Conservation (phyloP, 1,139 yeast genomes). For the Sugiyamaella japonica region DNA sequence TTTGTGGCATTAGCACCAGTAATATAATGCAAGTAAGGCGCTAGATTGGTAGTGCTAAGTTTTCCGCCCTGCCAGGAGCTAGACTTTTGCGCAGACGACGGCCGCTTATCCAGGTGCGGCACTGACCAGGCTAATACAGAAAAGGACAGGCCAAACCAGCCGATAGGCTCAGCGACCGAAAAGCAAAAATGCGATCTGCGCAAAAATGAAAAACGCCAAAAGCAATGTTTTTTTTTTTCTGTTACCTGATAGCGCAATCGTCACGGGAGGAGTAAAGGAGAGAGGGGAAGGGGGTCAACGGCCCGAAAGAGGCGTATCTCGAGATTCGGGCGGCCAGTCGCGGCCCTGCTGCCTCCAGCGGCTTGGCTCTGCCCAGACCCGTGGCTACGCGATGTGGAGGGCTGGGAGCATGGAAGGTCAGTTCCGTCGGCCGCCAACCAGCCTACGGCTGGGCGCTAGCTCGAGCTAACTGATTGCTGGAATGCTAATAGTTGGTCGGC, state of each 20-base stretch:
- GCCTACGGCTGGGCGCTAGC: too few species aligned
- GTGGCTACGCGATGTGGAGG: background rate
- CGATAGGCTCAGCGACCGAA: background rate
- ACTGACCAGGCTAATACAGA: conserved; percentile 10
- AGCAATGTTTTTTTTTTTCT: background rate
- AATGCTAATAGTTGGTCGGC: too few species aligned
- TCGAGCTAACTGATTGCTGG: too few species aligned
- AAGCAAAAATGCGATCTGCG: background rate
- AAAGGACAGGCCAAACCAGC: conserved; percentile 2
- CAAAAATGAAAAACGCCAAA: background rate
- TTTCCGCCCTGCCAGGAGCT: background rate
- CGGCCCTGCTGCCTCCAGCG: background rate
- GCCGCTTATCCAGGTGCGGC: conserved; percentile 4
- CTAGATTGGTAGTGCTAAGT: background rate
- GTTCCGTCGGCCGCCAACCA: too few species aligned
- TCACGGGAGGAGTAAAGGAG: too few species aligned
- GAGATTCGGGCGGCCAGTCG: too few species aligned
- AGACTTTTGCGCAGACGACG: background rate
- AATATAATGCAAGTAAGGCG: conserved; percentile 12
- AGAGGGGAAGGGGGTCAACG: too few species aligned
- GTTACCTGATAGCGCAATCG: too few species aligned
- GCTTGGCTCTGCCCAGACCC: conserved; percentile 6
- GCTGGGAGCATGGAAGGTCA: background rate
- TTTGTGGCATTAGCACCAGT: conserved; percentile 1
- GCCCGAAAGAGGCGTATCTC: too few species aligned